Base-by-base conservation (phyloP, 2,329 filamentous ascomycete species). In the Dryadomyces quercus-mongolicae region DNA sequence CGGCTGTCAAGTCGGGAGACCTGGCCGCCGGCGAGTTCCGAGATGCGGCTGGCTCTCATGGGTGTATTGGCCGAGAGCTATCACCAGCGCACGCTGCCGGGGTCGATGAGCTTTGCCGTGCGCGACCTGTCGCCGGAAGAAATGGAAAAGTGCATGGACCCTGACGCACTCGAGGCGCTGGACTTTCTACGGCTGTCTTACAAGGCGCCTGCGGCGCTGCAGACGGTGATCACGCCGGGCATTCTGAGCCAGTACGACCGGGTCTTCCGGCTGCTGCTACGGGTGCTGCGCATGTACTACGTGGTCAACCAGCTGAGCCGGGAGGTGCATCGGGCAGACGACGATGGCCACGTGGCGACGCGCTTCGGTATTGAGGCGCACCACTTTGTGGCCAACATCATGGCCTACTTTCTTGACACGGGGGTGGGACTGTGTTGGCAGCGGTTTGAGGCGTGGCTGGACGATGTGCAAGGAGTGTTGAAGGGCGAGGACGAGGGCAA, bases 11-110 rank as follows among this genome's bases (percentile, higher is more conserved):
- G 80, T 2, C 80, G 89, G 15, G 82, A 88, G 54, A 88, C 77
- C 36, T 97, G 93, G 93, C 93, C 93, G 25, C 93, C 93, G 5
- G 90, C 90, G 22, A 94, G 88, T 66, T 96, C 91, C 0, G 93
- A 97, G 66, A 71, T 98, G n/a, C 82, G 90, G 10, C 75, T 97
- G 5, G 88, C 88, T 0, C 74, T 98, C 18, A 94, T 91, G 78
- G 90, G 89, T 0, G 78, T 97, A 1, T 71, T 97, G 7, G 77
- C 79, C 2, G 91, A 96, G 59, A 88, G 82, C 59, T 88, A 89
- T 8, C 25, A 31, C 25, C 25, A 8, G 25, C 60, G 31, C 20
- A 8, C 8, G 25, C 25, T 31, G 25, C 25, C 25, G 25, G 25
- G 25, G 25, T 7, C 84, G 22, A 68, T 91, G 34, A 88, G 83